Evolutionary conservation across 2,329 filamentous ascomycete genomes (phyloP), one percentile per base, ranked within the genome.

Genomic region (Neofusicoccum parvum): DNA sequence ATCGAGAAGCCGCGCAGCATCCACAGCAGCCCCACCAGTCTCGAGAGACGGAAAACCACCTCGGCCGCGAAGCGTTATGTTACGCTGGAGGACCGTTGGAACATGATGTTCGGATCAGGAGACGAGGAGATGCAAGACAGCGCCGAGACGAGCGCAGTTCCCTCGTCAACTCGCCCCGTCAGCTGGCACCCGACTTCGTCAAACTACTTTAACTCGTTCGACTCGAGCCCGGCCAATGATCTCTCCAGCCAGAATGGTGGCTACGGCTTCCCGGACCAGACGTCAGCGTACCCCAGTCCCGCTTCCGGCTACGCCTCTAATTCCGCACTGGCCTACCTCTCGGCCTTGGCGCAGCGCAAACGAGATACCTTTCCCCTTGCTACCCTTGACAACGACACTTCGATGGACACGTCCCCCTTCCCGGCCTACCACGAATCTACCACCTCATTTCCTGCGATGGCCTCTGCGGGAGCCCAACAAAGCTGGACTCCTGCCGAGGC

Each of bases 121-220:
- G 62, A 65, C 17, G 60, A 59, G 60, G 49, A 66, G 50, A 62
- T 65, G 39, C 48, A 41, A 45, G 36, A 32, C 51, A 49, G 32
- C 48, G 32, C 27, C 51, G 58, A 23, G 17, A 58, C 41, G 9
- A 54, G 41, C 58, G 27, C 27, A 9, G 32, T 45, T 23, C 37
- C 45, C 7, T 51, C 62, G 17, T 51, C 64, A 49, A 71, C 14
- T 39, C 85, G 90, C 48, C 90, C 90, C 5, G 81, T 91, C 51
- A 92, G 90, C 81, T 93, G 91, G 91, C 91, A 93, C 74, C 89
- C 90, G 2, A 85, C 86, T 23, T 86, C 88, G 10, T 82, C 86
- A 66, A 76, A 75, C 39, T 74, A 80, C 68, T 74, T 77, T 27
- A 59, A 62, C 37, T 43, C 54, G 10, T 53, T 27, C 46, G 27